These are phyloP conservation scores for Oxyria digyna DNA, from an alignment of 148 eudicot genomes.

Conservation along the genomic window DNA sequence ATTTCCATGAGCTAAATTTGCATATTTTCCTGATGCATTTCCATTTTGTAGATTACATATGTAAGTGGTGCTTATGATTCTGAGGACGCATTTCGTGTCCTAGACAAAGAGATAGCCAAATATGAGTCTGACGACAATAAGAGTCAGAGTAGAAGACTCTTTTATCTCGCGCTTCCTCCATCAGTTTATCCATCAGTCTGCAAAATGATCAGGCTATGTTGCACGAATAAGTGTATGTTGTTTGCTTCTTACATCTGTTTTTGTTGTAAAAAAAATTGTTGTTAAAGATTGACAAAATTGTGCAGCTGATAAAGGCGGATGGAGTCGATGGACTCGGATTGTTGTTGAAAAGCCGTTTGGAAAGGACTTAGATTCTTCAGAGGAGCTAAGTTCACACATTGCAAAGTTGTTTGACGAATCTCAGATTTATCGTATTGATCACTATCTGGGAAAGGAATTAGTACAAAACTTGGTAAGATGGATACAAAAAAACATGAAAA, in stretches of 20 bases:
- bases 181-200: constrained; percentile 95
- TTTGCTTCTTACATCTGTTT: neutral
- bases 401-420: constrained; percentile 86
- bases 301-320: constrained; percentile 83
- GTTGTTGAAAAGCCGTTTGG: constrained; percentile 98
- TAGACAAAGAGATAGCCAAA: constrained; percentile 60
- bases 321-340: constrained; percentile 98
- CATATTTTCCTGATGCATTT: neutral
- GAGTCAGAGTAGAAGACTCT: constrained; percentile 54
- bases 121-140: constrained; percentile 42
- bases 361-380: constrained; percentile 76
- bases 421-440: constrained; percentile 93
- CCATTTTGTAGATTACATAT: constrained; percentile 55
- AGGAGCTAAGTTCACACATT: constrained; percentile 77
- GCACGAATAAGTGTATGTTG: constrained; percentile 66
- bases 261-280: neutral
- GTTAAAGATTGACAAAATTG: no score
- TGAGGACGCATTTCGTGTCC: constrained; percentile 53
- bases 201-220: constrained; percentile 65
- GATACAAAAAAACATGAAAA: neutral
- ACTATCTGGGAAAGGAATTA: constrained; percentile 91
- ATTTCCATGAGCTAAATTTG: neutral
- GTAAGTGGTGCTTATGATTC: constrained; percentile 79
- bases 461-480: constrained; percentile 81
- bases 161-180: constrained; percentile 97